Evolutionary conservation across 2,329 filamentous ascomycete species (phyloP), one percentile per base, ranked within the genome.

Genomic region (Talaromyces sp.): DNA sequence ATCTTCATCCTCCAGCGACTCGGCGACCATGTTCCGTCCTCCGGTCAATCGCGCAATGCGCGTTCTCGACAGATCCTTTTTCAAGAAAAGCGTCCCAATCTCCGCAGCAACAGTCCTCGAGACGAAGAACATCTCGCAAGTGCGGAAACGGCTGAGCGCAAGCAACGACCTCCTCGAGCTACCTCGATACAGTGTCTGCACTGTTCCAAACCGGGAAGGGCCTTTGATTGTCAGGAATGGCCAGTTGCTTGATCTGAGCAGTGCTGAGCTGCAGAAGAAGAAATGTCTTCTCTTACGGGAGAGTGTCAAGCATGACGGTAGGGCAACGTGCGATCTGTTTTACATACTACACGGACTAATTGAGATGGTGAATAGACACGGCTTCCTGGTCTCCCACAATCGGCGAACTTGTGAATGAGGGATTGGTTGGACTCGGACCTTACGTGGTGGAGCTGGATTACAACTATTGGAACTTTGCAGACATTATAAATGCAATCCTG

Each of bases 391-490:
- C 90, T 58, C 71, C 84, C 4, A 84, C 82, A 43, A 75, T 97
- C 53, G 82, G 80, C 62, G 85, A 90, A 64, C 85, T 91, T 35
- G 84, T 92, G 4, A 80, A 88, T 64, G 80, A 81, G 56, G 84
- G 89, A 29, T 85, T 90, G 50, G 76, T 97, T 31, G 83, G 82
- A 19, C 75, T 98, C 35, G 79, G 92, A 1, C 89, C 91, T 1
- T 97, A 89, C 74, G 82, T 89, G 63, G 76, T 98, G 60, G 78
- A 84, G 38, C 81, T 98, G 61, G 86, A 88, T 66, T 99, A 99
- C 76, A 84, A 89, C 67, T 88, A 93, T 75, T 98, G 92, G 91
- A 88, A 81, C 56, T 93, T 96, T 72, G 81, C 89, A 63, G 93
- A 98, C 67, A 89, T 99, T 43, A 90, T 97, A 70, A 81, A 81